A percentile compares a stretch with the other conserved stretches of the same genome.
These are phyloP conservation scores for Crucihimalaya himalaica DNA, from an alignment of 345 rosid genomes.

Conservation along the genomic window DNA sequence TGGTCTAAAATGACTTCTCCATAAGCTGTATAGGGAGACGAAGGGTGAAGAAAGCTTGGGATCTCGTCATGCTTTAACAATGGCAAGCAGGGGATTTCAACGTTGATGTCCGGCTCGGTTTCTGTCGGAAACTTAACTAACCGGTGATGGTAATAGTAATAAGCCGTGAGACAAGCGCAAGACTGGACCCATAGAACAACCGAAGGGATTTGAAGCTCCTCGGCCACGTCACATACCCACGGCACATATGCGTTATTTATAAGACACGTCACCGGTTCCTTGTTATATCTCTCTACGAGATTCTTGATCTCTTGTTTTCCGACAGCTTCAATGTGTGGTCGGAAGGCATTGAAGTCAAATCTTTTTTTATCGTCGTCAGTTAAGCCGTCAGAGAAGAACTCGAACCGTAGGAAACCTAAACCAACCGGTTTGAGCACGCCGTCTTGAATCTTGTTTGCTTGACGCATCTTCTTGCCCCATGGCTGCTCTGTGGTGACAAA, in stretches of 20 bases:
- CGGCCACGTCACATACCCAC: conserved; percentile 81
- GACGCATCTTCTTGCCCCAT: conserved; percentile 54
- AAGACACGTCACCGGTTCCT: conserved; percentile 52
- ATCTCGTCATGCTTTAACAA: conserved; percentile 65
- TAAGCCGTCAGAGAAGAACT: conserved; percentile 61
- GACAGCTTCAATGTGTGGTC: conserved; percentile 52
- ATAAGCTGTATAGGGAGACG: conserved; percentile 39
- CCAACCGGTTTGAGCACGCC: conserved; percentile 56
- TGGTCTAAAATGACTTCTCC: conserved; percentile 54
- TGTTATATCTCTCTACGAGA: conserved; percentile 45
- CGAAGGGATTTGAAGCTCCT: conserved; percentile 60
- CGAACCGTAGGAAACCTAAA: conserved; percentile 64
- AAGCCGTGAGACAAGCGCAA: conserved; percentile 63
- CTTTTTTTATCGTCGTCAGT: conserved; percentile 50
- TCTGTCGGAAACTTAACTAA: conserved; percentile 55
- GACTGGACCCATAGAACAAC: conserved; percentile 94
- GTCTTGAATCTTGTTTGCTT: conserved; percentile 51
- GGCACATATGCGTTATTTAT: conserved; percentile 74
- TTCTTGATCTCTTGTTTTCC: conserved; percentile 48
- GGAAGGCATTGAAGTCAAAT: conserved; percentile 43
- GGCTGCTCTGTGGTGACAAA: conserved; percentile 50
- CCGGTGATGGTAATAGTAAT: conserved; percentile 60
- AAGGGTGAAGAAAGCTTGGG: conserved; percentile 73
- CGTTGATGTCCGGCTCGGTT: conserved; percentile 52
- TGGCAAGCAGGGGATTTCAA: conserved; percentile 59